Evolutionary conservation across 805 yeast genomes (phyloP), one percentile per base, ranked within the genome.

Genomic region (Candida boidinii): DNA sequence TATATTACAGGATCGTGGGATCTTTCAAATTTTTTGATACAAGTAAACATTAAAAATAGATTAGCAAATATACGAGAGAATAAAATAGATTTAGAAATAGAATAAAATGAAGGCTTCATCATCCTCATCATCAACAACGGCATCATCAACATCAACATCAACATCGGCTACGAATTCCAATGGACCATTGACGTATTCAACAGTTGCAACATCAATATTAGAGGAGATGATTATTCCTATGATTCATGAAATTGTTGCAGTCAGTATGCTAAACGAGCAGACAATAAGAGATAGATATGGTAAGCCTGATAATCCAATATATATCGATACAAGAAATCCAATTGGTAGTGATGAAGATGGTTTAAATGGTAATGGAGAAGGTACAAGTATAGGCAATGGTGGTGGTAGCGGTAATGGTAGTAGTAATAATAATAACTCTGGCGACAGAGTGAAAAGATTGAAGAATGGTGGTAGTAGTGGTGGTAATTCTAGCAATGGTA

Each of bases 141-240:
- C n/a, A n/a, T n/a, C n/a, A n/a, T n/a, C n/a, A n/a, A n/a, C n/a
- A n/a, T n/a, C n/a, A n/a, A n/a, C n/a, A n/a, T n/a, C n/a, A n/a
- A n/a, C n/a, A n/a, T n/a, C n/a, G n/a, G n/a, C n/a, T n/a, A n/a
- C n/a, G n/a, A n/a, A n/a, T n/a, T n/a, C n/a, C n/a, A n/a, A n/a
- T n/a, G n/a, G n/a, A n/a, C n/a, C n/a, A 17, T 34, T 56, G 17
- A 49, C 62, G 4, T 53, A 50, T 34, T 39, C 52, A n/a, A 41
- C 58, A 3, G 36, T 58, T 11, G 53, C 61, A 3, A 34, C 42
- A 14, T 42, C 54, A 2, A 47, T 58, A 4, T 41, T 57, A 10
- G 56, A 51, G 33, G 57, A 51, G 28, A 49, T 60, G 56, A 30
- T 58, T 16, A 41, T 49, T 9, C 54, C 58, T n/a, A 47, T 59